phyloP scores from a whole-genome alignment of 1,139 yeast species.

The Candida sp. region DNA sequence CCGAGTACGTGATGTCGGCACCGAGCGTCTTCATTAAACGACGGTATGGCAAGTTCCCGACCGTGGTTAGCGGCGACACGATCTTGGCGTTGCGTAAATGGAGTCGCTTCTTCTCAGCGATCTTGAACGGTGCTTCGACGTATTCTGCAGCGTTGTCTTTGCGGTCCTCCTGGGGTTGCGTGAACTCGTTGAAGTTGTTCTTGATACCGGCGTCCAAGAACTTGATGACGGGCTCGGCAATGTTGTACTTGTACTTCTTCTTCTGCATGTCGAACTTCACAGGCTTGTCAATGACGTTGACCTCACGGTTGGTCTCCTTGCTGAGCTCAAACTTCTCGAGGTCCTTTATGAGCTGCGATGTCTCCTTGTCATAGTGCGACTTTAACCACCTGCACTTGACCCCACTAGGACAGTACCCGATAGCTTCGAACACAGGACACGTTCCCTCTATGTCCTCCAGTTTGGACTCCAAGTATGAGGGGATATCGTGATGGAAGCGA shows the following conservation, averaged over 20 bases:
- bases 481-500: slow-evolving; percentile 76
- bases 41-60: slow-evolving; percentile 97
- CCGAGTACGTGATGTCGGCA: slow-evolving; percentile 93
- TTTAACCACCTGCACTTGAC: slow-evolving; percentile 90
- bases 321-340: slow-evolving; percentile 39
- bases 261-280: slow-evolving; percentile 63
- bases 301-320: slow-evolving; percentile 51
- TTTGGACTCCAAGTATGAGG: slow-evolving; percentile 64
- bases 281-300: slow-evolving; percentile 63
- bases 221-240: slow-evolving; percentile 56
- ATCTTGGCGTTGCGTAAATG: slow-evolving; percentile 78
- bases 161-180: slow-evolving; percentile 25
- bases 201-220: slow-evolving; percentile 56
- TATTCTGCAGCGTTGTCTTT: slow-evolving; percentile 49
- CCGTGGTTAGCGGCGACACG: slow-evolving; percentile 95
- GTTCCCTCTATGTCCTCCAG: slow-evolving; percentile 70
- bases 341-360: slow-evolving; percentile 49
- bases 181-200: slow-evolving; percentile 44
- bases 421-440: slow-evolving; percentile 84
- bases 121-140: slow-evolving; percentile 76
- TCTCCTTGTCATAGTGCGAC: slow-evolving; percentile 65
- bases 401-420: slow-evolving; percentile 94
- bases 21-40: slow-evolving; percentile 91
- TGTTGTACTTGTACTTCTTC: slow-evolving; percentile 60
- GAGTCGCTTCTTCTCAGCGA: slow-evolving; percentile 78